phyloP scores from a whole-genome alignment of 2,329 filamentous ascomycete genomes.

The Botrytis byssoidea region DNA sequence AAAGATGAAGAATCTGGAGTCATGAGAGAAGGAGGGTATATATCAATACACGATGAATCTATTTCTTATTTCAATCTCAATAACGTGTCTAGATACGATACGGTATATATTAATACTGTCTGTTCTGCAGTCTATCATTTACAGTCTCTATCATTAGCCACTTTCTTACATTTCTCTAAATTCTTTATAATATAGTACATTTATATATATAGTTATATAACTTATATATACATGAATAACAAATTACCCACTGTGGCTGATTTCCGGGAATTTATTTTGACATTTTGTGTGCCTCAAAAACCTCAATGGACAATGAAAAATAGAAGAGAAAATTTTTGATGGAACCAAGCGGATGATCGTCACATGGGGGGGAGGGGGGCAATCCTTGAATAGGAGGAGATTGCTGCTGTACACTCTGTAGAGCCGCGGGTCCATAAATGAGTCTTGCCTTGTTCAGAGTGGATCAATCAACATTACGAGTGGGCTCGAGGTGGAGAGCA shows the following conservation, averaged over 20 bases:
- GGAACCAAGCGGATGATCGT: slow-evolving; percentile 17
- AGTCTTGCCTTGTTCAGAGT: not conserved
- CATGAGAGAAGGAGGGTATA: not conserved
- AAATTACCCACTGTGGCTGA: not conserved
- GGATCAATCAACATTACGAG: not conserved
- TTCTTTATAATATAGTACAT: not conserved
- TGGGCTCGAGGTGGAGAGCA: slow-evolving; percentile 4
- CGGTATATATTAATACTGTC: no score
- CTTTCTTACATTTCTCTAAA: not conserved
- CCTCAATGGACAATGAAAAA: not conserved
- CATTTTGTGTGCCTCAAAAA: not conserved
- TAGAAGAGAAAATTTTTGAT: not conserved
- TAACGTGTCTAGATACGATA: not conserved
- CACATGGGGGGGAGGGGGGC: slow-evolving; percentile 10
- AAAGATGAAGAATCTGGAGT: not conserved
- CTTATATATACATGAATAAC: not conserved
- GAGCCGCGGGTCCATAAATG: not conserved
- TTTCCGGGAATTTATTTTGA: not conserved
- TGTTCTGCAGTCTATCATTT: not conserved
- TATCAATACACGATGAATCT: not conserved
- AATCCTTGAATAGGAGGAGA: slow-evolving; percentile 14
- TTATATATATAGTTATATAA: no score
- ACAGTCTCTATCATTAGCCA: not conserved
- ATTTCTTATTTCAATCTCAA: not conserved
- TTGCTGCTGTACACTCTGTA: not conserved